Evolutionary conservation across 2,329 filamentous ascomycete genomes (phyloP), one percentile per base, ranked within the genome.

Genomic region (Sporothrix variecibatus): DNA sequence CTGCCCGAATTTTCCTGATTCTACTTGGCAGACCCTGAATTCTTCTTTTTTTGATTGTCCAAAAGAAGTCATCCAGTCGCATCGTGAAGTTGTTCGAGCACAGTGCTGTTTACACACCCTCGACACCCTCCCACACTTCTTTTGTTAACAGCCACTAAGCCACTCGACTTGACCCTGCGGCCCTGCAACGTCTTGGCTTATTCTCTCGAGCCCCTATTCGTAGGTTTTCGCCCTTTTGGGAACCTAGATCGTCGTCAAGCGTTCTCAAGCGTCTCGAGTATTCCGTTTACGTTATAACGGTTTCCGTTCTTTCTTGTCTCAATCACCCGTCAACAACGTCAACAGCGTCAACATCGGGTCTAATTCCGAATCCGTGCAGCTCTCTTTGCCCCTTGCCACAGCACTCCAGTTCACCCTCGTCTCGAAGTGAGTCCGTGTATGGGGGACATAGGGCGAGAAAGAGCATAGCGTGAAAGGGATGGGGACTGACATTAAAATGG

Each of bases 341-440:
- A 34, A 34, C 34, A 34, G 34, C 20, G 8, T 23, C 17, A 17
- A 64, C 31, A 38, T 31, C 58, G 20, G 58, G 20, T 64, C 58
- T 12, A 64, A 40, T 64, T 64, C 58, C 58, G 58, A 64, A 40
- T 64, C 58, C 58, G 34, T 64, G 58, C 58, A 64, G 58, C 58
- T 64, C 58, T 40, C 34, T 15, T 58, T 28, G 8, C 43, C 43
- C 12, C 12, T 49, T 7, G 23, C n/a, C n/a, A n/a, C n/a, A n/a
- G n/a, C n/a, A n/a, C n/a, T n/a, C n/a, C n/a, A n/a, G n/a, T 28
- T 26, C 11, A 17, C 46, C 46, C 12, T 31, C 12, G 26, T 2
- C 56, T 56, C 23, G 23, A 26, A 34, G 1, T 31, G 28, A 20
- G 28, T 62, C 28, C 17, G 56, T 34, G 46, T 20, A 49, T 51